Percentiles rank a stretch among this genome's conserved stretches.
These are phyloP conservation scores for Posidonia oceanica DNA, from an alignment of 116 monocot genomes.

Conservation along the genomic window DNA sequence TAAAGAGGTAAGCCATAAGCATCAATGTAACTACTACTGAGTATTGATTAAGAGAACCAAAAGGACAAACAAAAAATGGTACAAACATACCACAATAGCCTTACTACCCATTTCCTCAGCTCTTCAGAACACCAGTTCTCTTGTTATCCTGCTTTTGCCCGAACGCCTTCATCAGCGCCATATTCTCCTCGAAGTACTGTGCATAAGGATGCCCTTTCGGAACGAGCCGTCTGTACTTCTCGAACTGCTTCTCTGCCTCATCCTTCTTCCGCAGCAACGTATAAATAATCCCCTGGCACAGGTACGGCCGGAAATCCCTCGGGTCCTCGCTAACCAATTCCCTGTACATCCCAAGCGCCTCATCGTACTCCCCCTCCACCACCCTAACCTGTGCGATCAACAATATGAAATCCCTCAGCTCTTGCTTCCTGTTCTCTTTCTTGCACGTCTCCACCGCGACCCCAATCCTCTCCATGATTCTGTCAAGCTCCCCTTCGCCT, in stretches of 20 bases:
- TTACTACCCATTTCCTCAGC: neutral
- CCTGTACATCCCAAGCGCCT: conserved; percentile 36
- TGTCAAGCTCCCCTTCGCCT: conserved; percentile 17
- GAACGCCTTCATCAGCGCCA: conserved; percentile 46
- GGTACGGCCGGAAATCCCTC: conserved; percentile 63
- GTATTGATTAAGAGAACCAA: too few species aligned
- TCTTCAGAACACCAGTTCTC: conserved; percentile 6
- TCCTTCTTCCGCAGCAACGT: conserved; percentile 55
- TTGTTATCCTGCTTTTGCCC: conserved; percentile 26
- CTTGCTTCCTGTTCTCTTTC: conserved; percentile 41
- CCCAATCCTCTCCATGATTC: conserved; percentile 31
- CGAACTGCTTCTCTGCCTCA: conserved; percentile 67
- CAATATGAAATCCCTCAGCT: conserved; percentile 62
- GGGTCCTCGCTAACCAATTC: conserved; percentile 59
- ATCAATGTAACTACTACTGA: too few species aligned
- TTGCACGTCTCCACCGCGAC: conserved; percentile 40
- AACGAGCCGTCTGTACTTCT: conserved; percentile 59
- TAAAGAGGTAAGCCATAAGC: too few species aligned
- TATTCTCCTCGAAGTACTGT: conserved; percentile 45
- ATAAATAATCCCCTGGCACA: conserved; percentile 69
- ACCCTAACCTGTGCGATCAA: conserved; percentile 51
- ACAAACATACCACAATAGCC: neutral
- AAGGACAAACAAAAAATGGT: neutral
- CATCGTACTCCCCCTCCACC: conserved; percentile 36
- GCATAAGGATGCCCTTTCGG: conserved; percentile 63